Evolutionary conservation across 2,329 filamentous ascomycete genomes (phyloP), one percentile per base, ranked within the genome.

Genomic region (Diaporthe aspalathi): DNA sequence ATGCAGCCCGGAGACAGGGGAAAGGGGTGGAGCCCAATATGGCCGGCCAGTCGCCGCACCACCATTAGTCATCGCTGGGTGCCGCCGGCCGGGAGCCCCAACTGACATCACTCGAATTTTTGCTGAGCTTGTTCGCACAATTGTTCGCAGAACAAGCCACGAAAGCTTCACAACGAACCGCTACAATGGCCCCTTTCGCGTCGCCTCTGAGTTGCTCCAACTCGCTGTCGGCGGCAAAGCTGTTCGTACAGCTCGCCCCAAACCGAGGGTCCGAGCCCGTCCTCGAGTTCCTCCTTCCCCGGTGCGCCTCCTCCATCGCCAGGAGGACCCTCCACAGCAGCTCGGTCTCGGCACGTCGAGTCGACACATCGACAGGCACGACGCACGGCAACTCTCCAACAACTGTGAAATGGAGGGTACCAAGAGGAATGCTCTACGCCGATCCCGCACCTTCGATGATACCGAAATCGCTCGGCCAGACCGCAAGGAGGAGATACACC

Each of bases 281-380:
- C 56, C 80, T 84, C 68, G 82, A 84, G 56, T 81, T 84, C 74
- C 80, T 86, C 24, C 73, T 83, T 40, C 85, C 84, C 22, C 69
- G 65, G 11, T 29, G 57, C 20, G 43, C 27, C 14, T 45, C 47
- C 53, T 38, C 45, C 45, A 45, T 22, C 76, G 47, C 70, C 66
- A 62, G 72, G 73, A 60, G 38, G 74, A 63, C 74, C 72, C 67
- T 63, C 71, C 53, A 60, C 38, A 27, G 53, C 74, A 47, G 57
- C 57, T 22, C 50, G 24, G 11, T 67, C 24, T 54, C 43, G 16
- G 12, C 60, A n/a, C 54, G 62, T 20, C 45, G 35, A 16, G n/a
- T n/a, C 32, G 43, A 43, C 2, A 49, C 27, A 5, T 11, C 20
- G 50, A 24, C 14, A 22, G 17, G 9, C 52, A 29, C 45, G 16